Percentiles rank a stretch among this genome's conserved stretches.
These are phyloP conservation scores for Erucastrum elatum DNA, from an alignment of 345 rosid species.

Conservation along the genomic window DNA sequence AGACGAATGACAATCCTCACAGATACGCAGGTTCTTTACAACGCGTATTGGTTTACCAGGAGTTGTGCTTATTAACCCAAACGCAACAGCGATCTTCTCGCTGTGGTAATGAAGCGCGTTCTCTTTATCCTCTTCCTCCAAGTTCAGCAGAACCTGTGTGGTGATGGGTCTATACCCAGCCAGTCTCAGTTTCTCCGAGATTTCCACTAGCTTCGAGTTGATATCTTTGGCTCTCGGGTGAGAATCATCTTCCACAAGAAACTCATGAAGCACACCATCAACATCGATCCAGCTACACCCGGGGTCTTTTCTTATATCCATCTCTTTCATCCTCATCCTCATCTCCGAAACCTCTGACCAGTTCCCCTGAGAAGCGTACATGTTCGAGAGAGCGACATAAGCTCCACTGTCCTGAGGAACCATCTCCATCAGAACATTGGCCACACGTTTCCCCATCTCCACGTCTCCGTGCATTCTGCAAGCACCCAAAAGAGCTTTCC, in stretches of 20 bases:
- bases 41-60: slow-evolving; percentile 47
- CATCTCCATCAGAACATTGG: slow-evolving; percentile 51
- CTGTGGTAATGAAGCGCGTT: slow-evolving; percentile 56
- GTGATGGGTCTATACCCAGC: slow-evolving; percentile 57
- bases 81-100: slow-evolving; percentile 71
- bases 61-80: slow-evolving; percentile 59
- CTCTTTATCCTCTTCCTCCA: slow-evolving; percentile 59
- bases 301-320: slow-evolving; percentile 65
- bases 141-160: slow-evolving; percentile 54
- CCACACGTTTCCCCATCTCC: slow-evolving; percentile 58
- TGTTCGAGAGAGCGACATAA: slow-evolving; percentile 66
- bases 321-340: slow-evolving; percentile 67
- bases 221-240: slow-evolving; percentile 56
- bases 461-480: slow-evolving; percentile 61
- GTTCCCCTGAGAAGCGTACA: slow-evolving; percentile 58
- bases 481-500: slow-evolving; percentile 70
- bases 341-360: slow-evolving; percentile 64
- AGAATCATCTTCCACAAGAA: slow-evolving; percentile 67
- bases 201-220: slow-evolving; percentile 53
- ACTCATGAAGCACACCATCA: slow-evolving; percentile 40
- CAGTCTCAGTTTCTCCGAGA: slow-evolving; percentile 43
- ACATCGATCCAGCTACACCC: slow-evolving; percentile 65
- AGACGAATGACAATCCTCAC: slow-evolving; percentile 72
- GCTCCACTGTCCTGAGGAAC: slow-evolving; percentile 71
- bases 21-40: slow-evolving; percentile 62